Base-by-base conservation (phyloP, 345 rosid genomes). In the Eucalyptus victrix region DNA sequence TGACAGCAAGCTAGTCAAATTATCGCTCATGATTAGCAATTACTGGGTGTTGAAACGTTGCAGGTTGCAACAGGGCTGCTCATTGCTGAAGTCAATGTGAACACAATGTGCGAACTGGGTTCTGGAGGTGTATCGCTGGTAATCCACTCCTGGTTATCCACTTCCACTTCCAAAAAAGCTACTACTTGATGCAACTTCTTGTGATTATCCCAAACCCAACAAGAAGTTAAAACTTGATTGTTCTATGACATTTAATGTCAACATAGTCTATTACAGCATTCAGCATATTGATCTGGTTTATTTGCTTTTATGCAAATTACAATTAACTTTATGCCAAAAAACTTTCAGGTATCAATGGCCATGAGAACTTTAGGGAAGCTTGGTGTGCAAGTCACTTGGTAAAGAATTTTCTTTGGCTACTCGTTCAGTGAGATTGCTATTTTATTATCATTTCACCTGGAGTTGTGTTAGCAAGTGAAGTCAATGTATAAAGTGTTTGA, bases 81-180 rank as follows among this genome's bases (percentile, higher is more conserved):
- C 42, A 72, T 96, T 91, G 99, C 99, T 87, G 99, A 96, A 94
- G 98, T 97, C 50, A 97, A 96, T 91, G 97, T 96, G 87, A 96
- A 92, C 85, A 96, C 99, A 30, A 96, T 97, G 99, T 94, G 96
- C 85, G 99, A 97, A 92, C 83, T 97, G 90, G 99, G 99, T 89
- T 94, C 99, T 30, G 99, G 99, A 28, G 97, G 99, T 53, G 98
- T 96, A 51, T 96, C 99, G 34, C 92, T 97, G 92, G 99, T 97
- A 95, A 91, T 72, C 87, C 26, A 23, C 26, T 7, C 80, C 54
- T 7, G 18, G 21, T 13, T 17, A 49, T 40, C 85, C 85, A 76
- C 85, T 76, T 76, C 15, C 28, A 21, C 47, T 19, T 76, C 83
- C 47, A 76, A 76, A 40, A 40, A 40, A 21, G 85, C 85, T 40